These are phyloP conservation scores for Alternaria brassicicola DNA, from an alignment of 2,329 filamentous ascomycete species.

Conservation along the genomic window DNA sequence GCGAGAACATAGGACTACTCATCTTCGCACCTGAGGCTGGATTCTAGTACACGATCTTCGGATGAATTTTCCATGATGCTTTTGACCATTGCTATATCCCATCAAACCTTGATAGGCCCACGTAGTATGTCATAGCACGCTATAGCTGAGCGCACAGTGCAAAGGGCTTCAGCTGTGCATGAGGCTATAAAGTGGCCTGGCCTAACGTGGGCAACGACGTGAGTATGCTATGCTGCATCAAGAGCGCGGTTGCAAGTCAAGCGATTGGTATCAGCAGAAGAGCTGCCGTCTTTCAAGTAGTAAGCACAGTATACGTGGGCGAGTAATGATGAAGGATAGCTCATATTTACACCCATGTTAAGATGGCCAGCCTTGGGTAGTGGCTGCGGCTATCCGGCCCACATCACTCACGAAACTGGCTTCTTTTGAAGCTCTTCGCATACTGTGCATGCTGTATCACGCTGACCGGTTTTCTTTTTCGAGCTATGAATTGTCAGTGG, in stretches of 20 bases:
- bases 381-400: background rate
- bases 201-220: background rate
- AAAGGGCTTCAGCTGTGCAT: background rate
- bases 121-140: background rate
- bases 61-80: background rate
- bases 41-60: background rate
- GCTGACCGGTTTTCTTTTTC: constrained; percentile 4
- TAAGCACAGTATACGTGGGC: background rate
- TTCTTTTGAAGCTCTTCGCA: constrained; percentile 12
- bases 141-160: background rate
- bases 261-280: background rate
- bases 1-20: background rate
- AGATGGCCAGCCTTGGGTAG: background rate
- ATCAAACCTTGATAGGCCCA: background rate
- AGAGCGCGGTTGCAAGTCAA: background rate
- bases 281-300: background rate
- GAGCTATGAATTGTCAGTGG: background rate
- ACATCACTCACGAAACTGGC: background rate
- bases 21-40: background rate
- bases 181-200: background rate
- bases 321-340: background rate
- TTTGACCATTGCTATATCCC: background rate
- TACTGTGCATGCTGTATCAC: constrained; percentile 17
- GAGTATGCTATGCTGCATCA: background rate
- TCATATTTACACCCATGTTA: background rate